Conservation (phyloP, 495 filamentous ascomycete genomes). For the Aspergillus sparsus region DNA sequence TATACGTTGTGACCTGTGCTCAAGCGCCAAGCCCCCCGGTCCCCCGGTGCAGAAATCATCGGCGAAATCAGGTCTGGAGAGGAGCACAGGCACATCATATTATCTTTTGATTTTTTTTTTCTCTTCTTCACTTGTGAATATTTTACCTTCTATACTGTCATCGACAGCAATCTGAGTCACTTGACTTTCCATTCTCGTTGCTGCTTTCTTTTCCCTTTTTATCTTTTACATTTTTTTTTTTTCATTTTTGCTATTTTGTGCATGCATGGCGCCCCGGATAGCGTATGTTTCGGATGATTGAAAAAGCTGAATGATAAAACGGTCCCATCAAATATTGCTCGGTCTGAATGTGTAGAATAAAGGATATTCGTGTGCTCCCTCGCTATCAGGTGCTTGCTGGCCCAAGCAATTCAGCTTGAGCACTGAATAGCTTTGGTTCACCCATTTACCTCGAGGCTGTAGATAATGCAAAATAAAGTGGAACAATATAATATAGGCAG, state of each 20-base stretch:
- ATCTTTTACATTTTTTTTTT: conserved; percentile 11
- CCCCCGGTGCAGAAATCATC: neutral
- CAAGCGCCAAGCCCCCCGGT: neutral
- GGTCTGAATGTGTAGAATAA: neutral
- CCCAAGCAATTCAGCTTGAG: no score
- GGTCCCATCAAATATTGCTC: conserved; percentile 1
- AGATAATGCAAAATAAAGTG: no score
- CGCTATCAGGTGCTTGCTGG: no score
- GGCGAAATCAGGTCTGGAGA: neutral
- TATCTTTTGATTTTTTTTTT: conserved; percentile 17
- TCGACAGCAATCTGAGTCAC: conserved; percentile 24
- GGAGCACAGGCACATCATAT: neutral
- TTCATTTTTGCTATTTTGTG: conserved; percentile 13
- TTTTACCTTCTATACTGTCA: conserved; percentile 31
- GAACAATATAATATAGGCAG: no score
- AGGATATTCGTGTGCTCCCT: neutral
- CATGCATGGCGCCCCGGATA: conserved; percentile 27
- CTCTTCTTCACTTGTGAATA: conserved; percentile 45
- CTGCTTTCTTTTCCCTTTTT: conserved; percentile 17
- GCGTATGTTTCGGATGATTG: conserved; percentile 20
- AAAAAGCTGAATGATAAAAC: conserved; percentile 21
- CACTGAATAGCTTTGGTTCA: no score
- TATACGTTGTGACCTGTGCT: neutral
- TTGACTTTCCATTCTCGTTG: conserved; percentile 19
- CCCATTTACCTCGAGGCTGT: no score